Evolutionary conservation across 2,329 filamentous ascomycete species (phyloP).

Genomic region (Xylariaceae sp.): DNA sequence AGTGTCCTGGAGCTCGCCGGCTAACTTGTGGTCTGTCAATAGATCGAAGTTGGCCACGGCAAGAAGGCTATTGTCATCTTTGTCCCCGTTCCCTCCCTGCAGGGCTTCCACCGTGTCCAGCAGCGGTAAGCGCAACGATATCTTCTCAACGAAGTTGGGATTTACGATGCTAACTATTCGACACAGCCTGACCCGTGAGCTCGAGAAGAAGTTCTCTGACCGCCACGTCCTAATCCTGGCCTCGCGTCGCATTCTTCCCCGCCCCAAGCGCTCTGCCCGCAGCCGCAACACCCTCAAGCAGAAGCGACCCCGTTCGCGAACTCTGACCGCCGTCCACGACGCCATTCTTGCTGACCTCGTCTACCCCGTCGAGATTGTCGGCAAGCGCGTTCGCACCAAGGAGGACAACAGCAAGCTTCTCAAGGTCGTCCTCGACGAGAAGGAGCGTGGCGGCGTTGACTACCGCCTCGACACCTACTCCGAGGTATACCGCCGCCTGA

Average conservation of each 20-base stretch:
- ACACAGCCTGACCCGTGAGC: conserved; percentile 91
- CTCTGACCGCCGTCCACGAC: conserved; percentile 97
- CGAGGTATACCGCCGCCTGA: conserved; percentile 98
- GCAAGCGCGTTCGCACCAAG: conserved; percentile 97
- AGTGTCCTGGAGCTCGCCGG: conserved; percentile 68
- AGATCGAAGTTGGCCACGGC: conserved; percentile 99
- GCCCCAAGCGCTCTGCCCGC: conserved; percentile 97
- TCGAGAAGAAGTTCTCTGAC: conserved; percentile 99
- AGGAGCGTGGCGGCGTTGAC: conserved; percentile 99
- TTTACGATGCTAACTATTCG: conserved; percentile 17
- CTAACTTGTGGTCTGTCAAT: conserved; percentile 64
- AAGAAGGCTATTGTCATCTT: conserved; percentile 99
- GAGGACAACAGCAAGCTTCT: conserved; percentile 98
- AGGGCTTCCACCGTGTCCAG: conserved; percentile 99
- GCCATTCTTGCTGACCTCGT: conserved; percentile 96
- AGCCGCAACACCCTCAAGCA: conserved; percentile 94
- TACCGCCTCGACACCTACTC: conserved; percentile 99
- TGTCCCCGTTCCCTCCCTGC: conserved; percentile 98
- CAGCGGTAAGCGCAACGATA: conserved; percentile 74
- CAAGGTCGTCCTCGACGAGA: conserved; percentile 99
- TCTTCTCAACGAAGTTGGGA: neutral
- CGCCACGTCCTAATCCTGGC: conserved; percentile 99
- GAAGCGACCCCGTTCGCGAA: conserved; percentile 97
- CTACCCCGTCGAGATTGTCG: conserved; percentile 99
- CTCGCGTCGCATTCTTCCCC: conserved; percentile 96